A percentile compares a stretch with the other conserved stretches of the same genome.
Conservation (phyloP, 129 eudicot genomes). For the Rutidosis leptorrhynchoides region DNA sequence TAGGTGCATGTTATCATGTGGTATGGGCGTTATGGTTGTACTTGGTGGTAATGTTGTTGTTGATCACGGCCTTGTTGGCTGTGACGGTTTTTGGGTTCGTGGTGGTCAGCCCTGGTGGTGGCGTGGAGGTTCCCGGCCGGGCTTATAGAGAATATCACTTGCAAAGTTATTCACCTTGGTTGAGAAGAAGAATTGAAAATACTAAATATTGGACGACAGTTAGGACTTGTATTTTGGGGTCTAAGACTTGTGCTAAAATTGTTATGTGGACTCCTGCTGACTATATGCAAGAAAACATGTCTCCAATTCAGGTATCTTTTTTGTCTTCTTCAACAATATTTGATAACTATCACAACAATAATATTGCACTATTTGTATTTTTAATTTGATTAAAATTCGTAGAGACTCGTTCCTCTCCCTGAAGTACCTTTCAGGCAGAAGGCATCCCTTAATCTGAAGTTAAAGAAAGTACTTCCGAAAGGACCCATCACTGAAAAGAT, state of each 20-base stretch:
- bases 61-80: constrained; percentile 54
- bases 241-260: constrained; percentile 71
- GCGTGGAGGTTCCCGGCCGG: constrained; percentile 61
- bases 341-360: neutral
- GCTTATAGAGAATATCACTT: constrained; percentile 66
- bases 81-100: constrained; percentile 80
- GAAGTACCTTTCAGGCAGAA: too few species aligned
- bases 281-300: constrained; percentile 53
- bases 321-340: neutral
- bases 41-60: constrained; percentile 63
- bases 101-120: constrained; percentile 72
- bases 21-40: constrained; percentile 85
- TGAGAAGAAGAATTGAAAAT: constrained; percentile 63
- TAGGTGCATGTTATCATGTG: constrained; percentile 81
- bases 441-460: too few species aligned
- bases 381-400: neutral
- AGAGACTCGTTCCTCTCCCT: too few species aligned
- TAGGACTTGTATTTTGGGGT: constrained; percentile 68
- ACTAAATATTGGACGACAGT: constrained; percentile 57
- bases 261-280: constrained; percentile 75
- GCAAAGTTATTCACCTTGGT: constrained; percentile 68
- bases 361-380: neutral
- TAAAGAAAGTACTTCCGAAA: too few species aligned
- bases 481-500: too few species aligned
- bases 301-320: constrained; percentile 83